Percentiles rank a stretch among this genome's conserved stretches.
These are phyloP conservation scores for Gossypium trilobum DNA, from an alignment of 441 rosid species.

Conservation along the genomic window DNA sequence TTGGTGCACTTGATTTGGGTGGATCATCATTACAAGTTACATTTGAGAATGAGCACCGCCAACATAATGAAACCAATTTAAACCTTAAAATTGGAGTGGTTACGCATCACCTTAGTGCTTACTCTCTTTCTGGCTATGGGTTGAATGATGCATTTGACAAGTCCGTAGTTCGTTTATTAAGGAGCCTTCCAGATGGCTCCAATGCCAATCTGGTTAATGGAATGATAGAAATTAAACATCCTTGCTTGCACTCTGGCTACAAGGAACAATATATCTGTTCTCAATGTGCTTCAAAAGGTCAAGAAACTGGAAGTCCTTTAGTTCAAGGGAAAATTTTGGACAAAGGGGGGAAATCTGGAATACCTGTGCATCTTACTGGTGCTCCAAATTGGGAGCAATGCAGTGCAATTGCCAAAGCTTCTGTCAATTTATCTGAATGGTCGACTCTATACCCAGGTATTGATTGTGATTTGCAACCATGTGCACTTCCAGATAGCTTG, in stretches of 20 bases:
- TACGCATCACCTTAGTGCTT: slow-evolving; percentile 78
- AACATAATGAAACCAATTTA: slow-evolving; percentile 48
- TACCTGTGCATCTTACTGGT: slow-evolving; percentile 62
- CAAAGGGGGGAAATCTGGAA: slow-evolving; percentile 53
- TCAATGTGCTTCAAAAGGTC: slow-evolving; percentile 47
- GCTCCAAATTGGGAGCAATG: slow-evolving; percentile 84
- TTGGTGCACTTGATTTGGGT: slow-evolving; percentile 95
- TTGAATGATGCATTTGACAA: slow-evolving; percentile 95
- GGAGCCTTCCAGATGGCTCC: slow-evolving; percentile 33
- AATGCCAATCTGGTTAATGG: slow-evolving; percentile 39
- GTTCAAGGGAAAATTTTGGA: slow-evolving; percentile 28
- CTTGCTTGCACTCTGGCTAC: slow-evolving; percentile 87
- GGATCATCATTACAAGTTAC: slow-evolving; percentile 97
- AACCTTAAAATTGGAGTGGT: slow-evolving; percentile 71
- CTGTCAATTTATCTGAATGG: slow-evolving; percentile 89
- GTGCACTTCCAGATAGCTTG: slow-evolving; percentile 64
- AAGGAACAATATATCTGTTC: slow-evolving; percentile 59
- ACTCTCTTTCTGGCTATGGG: slow-evolving; percentile 95
- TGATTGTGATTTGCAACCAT: slow-evolving; percentile 87
- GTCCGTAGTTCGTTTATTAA: slow-evolving; percentile 62
- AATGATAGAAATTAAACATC: slow-evolving; percentile 67
- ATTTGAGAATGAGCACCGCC: slow-evolving; percentile 60
- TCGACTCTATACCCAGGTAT: slow-evolving; percentile 44
- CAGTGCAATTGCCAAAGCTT: slow-evolving; percentile 63
- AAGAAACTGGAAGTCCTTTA: slow-evolving; percentile 40